phyloP scores from a whole-genome alignment of 306 rosid species.

The Cucumis sativus region Cucumber_9930_V3 NC_026655.2:26614001-26614500 shows the following conservation, averaged over 20 bases:
- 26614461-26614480: slow-evolving; percentile 66
- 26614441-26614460: slow-evolving; percentile 32
- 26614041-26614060: background rate
- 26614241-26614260: background rate
- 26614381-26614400: background rate
- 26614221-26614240: background rate
- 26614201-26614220: too few relatives aligned
- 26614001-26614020: background rate
- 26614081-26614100: background rate
- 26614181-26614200: background rate
- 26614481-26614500: slow-evolving; percentile 62
- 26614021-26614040: background rate
- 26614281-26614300: background rate
- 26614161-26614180: background rate
- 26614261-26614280: background rate
- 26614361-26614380: background rate
- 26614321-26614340: background rate
- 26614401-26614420: background rate
- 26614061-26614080: background rate
- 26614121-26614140: background rate
- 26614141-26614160: background rate
- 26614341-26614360: background rate
- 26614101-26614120: background rate
- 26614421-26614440: background rate
- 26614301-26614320: background rate